Percentiles rank a stretch among this genome's conserved stretches.
These are phyloP conservation scores for Barnettozyma californica DNA, from an alignment of 805 yeast genomes.

Conservation along the genomic window DNA sequence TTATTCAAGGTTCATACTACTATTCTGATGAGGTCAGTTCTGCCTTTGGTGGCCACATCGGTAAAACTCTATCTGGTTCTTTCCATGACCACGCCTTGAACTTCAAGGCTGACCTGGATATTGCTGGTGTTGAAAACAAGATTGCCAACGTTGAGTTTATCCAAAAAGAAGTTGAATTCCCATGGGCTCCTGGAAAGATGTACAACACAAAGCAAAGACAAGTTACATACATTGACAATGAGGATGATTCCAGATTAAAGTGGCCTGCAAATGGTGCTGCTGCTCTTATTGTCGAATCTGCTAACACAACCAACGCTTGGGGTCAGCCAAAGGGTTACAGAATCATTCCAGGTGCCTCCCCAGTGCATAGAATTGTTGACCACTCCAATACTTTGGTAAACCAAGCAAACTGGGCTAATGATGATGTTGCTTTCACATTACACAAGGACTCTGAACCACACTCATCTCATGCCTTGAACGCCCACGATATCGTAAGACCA, in stretches of 20 bases:
- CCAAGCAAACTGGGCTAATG: slow-evolving; percentile 23
- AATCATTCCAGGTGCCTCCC: slow-evolving; percentile 19
- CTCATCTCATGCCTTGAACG: slow-evolving; percentile 21
- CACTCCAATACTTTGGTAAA: slow-evolving; percentile 15
- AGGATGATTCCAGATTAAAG: slow-evolving; percentile 12
- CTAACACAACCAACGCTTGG: slow-evolving; percentile 21
- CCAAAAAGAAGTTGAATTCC: slow-evolving; percentile 17
- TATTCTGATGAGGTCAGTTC: slow-evolving; percentile 16
- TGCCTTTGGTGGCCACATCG: slow-evolving; percentile 21
- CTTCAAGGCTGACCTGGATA: slow-evolving; percentile 26
- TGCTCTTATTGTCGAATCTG: slow-evolving; percentile 24
- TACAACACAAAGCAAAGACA: slow-evolving; percentile 17
- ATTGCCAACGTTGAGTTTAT: slow-evolving; percentile 14
- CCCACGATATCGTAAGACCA: slow-evolving; percentile 23
- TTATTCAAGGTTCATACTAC: slow-evolving; percentile 27
- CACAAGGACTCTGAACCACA: slow-evolving; percentile 24
- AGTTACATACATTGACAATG: slow-evolving; percentile 16
- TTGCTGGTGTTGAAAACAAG: slow-evolving; percentile 24
- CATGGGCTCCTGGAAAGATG: slow-evolving; percentile 24
- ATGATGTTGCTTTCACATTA: slow-evolving; percentile 20
- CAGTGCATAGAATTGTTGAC: slow-evolving; percentile 19
- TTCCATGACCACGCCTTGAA: slow-evolving; percentile 27
- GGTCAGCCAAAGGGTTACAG: slow-evolving; percentile 28
- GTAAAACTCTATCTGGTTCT: slow-evolving; percentile 25
- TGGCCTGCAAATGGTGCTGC: slow-evolving; percentile 24